phyloP scores from a whole-genome alignment of 352 stramenopile genomes.

The Phytophthora tubulina region DNA sequence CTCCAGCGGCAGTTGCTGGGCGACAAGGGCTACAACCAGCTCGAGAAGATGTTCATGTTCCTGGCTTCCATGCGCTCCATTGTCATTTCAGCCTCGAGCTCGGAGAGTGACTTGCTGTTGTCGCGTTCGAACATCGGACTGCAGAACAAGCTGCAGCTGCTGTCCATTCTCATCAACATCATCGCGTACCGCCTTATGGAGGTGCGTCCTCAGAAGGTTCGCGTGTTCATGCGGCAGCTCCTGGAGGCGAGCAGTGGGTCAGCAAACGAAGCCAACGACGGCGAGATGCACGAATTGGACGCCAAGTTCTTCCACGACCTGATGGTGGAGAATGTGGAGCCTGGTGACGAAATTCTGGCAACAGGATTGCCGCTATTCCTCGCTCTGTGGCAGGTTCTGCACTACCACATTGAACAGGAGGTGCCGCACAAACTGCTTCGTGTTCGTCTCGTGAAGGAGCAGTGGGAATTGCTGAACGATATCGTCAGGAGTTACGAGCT shows the following conservation, averaged over 20 bases:
- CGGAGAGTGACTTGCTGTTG: slow-evolving; percentile 34
- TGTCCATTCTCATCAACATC: slow-evolving; percentile 88
- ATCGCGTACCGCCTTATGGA: slow-evolving; percentile 83
- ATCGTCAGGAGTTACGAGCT: slow-evolving; percentile 79
- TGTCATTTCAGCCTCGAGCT: slow-evolving; percentile 56
- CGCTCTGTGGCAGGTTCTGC: slow-evolving; percentile 81
- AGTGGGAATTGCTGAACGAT: slow-evolving; percentile 65
- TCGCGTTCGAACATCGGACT: slow-evolving; percentile 76
- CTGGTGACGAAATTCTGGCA: slow-evolving; percentile 69
- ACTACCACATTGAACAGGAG: slow-evolving; percentile 90
- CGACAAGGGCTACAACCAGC: slow-evolving; percentile 90
- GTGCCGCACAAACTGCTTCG: slow-evolving; percentile 68
- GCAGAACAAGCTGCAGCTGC: slow-evolving; percentile 86
- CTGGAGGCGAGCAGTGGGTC: slow-evolving; percentile 46
- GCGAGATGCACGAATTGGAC: slow-evolving; percentile 53
- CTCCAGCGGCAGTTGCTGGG: slow-evolving; percentile 80
- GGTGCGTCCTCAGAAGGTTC: slow-evolving; percentile 55
- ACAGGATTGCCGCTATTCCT: slow-evolving; percentile 82
- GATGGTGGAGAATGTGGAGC: slow-evolving; percentile 60
- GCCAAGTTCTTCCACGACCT: slow-evolving; percentile 47
- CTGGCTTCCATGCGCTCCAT: slow-evolving; percentile 84
- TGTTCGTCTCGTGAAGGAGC: slow-evolving; percentile 65
- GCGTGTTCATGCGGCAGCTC: slow-evolving; percentile 66
- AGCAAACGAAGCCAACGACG: slow-evolving; percentile 29
- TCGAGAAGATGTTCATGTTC: slow-evolving; percentile 90